A percentile compares a stretch with the other conserved stretches of the same genome.
These are phyloP conservation scores for Osmanthus fragrans DNA, from an alignment of 257 asterid species.

Conservation along the genomic window DNA sequence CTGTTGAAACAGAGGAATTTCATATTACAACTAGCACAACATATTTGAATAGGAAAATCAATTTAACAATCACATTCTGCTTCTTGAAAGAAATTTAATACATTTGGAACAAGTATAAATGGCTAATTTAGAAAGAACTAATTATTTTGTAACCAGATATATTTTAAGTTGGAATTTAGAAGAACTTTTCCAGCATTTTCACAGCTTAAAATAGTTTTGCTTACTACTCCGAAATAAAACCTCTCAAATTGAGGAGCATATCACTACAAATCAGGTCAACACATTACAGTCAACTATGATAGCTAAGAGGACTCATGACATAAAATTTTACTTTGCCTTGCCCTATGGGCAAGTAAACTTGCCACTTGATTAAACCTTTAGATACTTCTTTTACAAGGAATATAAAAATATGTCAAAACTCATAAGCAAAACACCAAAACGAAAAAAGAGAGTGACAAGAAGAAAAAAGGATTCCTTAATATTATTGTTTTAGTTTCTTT, in stretches of 20 bases:
- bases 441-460: not conserved
- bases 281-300: not conserved
- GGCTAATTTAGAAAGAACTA: not conserved
- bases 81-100: not conserved
- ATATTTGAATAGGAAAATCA: constrained; percentile 2
- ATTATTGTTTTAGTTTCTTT: not conserved
- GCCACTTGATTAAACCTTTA: not conserved
- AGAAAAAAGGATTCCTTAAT: not conserved
- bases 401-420: not conserved
- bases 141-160: not conserved
- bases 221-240: not conserved
- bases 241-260: not conserved
- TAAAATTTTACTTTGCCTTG: not conserved
- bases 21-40: constrained; percentile 8
- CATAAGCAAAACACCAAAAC: not conserved
- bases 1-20: constrained; percentile 32
- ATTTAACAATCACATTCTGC: not conserved
- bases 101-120: not conserved
- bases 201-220: not conserved
- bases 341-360: not conserved
- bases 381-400: not conserved
- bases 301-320: not conserved
- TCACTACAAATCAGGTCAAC: not conserved
- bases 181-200: not conserved
- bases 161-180: not conserved